Conservation (phyloP, 768 basidiomycete species). For the Lactarius hatsudake region DNA sequence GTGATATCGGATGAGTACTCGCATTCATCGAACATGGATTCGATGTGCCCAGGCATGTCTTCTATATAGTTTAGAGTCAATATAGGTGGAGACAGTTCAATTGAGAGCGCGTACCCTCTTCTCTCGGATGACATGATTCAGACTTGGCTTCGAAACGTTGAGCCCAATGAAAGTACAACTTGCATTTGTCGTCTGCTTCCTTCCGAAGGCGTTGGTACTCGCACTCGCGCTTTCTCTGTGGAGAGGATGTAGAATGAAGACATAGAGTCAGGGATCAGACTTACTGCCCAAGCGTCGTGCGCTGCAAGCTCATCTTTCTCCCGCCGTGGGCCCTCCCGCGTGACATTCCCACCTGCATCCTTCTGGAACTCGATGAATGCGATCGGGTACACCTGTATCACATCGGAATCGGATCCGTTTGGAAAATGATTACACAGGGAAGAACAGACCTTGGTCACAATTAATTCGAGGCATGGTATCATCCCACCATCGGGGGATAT, state of each 20-base stretch:
- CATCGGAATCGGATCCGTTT: constrained; percentile 4
- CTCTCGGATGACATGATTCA: constrained; percentile 33
- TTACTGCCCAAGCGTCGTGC: constrained; percentile 70
- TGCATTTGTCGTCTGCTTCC: constrained; percentile 55
- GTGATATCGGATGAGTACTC: constrained; percentile 19
- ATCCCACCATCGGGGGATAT: constrained; percentile 79
- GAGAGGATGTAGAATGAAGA: not conserved
- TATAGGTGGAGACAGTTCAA: too few relatives aligned
- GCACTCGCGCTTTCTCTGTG: constrained; percentile 54
- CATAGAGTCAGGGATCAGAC: constrained; percentile 21
- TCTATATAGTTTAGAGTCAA: not conserved
- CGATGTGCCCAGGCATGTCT: constrained; percentile 36
- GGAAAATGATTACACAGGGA: not conserved
- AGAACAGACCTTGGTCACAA: constrained; percentile 56
- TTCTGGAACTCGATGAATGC: constrained; percentile 73
- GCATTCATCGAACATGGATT: constrained; percentile 29
- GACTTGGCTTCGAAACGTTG: constrained; percentile 63
- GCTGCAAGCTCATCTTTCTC: constrained; percentile 64
- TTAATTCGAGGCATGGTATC: constrained; percentile 70
- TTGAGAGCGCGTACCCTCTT: constrained; percentile 26
- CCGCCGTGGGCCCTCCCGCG: constrained; percentile 59
- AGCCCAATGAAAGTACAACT: constrained; percentile 54
- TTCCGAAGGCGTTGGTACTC: constrained; percentile 57
- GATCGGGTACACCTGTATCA: constrained; percentile 59
- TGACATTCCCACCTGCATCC: constrained; percentile 47